phyloP scores from a whole-genome alignment of 176 grass and related monocot species.

The Juncus effusus region DNA sequence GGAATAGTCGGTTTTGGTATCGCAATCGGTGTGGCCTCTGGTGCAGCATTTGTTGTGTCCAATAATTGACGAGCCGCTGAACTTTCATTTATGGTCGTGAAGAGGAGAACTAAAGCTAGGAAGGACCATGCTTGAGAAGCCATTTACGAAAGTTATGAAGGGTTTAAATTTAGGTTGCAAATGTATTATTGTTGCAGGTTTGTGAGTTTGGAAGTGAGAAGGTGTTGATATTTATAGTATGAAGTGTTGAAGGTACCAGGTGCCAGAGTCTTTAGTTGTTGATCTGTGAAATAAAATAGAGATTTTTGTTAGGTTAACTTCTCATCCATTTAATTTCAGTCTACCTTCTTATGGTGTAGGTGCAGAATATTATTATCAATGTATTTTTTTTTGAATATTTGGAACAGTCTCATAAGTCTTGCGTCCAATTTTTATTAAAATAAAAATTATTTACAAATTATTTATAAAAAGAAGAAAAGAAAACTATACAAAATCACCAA shows the following conservation, averaged over 20 bases:
- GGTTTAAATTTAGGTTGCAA: not conserved
- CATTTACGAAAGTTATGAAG: constrained; percentile 4
- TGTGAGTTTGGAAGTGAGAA: not conserved
- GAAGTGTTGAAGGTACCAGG: not conserved
- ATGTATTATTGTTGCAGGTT: not conserved
- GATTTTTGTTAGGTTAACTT: too few species aligned
- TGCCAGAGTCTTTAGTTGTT: constrained; percentile 2
- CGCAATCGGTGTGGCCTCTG: not conserved
- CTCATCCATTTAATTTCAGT: too few species aligned
- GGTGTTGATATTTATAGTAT: constrained; percentile 24
- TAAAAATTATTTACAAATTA: too few species aligned
- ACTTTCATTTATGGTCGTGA: constrained; percentile 4
- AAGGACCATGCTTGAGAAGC: constrained; percentile 14
- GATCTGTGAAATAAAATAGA: not conserved
- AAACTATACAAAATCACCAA: too few species aligned
- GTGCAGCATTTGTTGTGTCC: constrained; percentile 6
- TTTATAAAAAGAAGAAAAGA: too few species aligned
- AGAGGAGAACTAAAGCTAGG: constrained; percentile 10
- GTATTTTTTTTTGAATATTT: too few species aligned
- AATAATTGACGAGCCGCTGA: not conserved
- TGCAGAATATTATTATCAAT: too few species aligned
- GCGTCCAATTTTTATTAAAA: too few species aligned
- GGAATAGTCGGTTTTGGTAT: constrained; percentile 31
- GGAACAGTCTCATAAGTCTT: too few species aligned
- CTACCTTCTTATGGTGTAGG: too few species aligned